Base-by-base conservation (phyloP, 495 filamentous ascomycete species). In the Annulohypoxylon nitens region DNA sequence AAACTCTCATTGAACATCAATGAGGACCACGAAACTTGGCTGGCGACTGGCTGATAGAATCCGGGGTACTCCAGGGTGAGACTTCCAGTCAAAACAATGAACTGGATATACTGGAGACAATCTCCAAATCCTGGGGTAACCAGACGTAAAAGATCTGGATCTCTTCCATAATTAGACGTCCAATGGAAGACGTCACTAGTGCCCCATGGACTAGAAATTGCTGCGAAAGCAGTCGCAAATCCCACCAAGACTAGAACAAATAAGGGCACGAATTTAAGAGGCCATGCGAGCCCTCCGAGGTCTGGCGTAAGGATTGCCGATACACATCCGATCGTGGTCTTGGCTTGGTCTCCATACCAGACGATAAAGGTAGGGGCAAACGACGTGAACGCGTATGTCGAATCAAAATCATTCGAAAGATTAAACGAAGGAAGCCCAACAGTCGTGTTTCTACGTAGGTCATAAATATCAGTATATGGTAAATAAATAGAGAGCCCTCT, bases 41-140 rank as follows among this genome's bases (percentile, higher is more conserved):
- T 96, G 54, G 96, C 88, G 12, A 92, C 92, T 12, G 96, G 96
- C 76, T 98, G 96, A 78, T 93, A 98, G 75, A 92, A 99, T 0
- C 96, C 96, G 0, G 96, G 96, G 78, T 98, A 99, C 65, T 92
- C 90, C 71, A 99, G 81, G 23, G 91, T 93, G 47, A 99, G 82
- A 45, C 91, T 89, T 1, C 97, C 97, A 0, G 95, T 94, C 37
- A 99, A 85, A 18, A 95, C 92, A 55, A 95, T 87, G 71, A 97
- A 98, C 76, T 99, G 96, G 34, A 99, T 91, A 78, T 98, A 99
- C 81, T 99, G 95, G 34, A 99, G 88, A 79, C 96, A 99, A 74
- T 99, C 96, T 10, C 93, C 94, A 78, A 99, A 99, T 0, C 96
- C 96, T 12, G 96, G 96, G 7, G 96, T 99, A 20, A 99, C 94